phyloP scores from a whole-genome alignment of 768 basidiomycete species.

The Lactifluus echinatus region DNA sequence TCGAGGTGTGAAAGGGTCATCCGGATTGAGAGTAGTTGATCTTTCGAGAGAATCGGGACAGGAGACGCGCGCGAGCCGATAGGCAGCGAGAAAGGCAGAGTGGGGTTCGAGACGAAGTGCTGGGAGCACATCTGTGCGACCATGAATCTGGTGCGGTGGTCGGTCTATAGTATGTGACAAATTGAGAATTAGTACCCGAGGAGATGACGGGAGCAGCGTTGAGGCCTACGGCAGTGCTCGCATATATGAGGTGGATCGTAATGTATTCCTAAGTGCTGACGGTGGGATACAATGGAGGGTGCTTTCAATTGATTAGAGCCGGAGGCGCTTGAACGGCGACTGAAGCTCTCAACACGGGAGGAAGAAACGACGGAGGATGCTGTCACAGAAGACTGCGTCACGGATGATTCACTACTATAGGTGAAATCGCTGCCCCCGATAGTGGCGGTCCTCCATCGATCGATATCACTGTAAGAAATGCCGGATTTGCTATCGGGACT shows the following conservation, averaged over 20 bases:
- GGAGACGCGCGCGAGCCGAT: conserved; percentile 16
- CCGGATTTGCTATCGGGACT: conserved; percentile 14
- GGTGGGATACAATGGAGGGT: neutral
- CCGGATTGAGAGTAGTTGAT: conserved; percentile 4
- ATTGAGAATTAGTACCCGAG: neutral
- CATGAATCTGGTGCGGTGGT: conserved; percentile 16
- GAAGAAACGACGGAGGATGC: conserved; percentile 11
- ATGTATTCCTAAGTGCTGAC: neutral
- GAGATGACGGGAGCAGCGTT: neutral
- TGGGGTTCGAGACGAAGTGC: conserved; percentile 20
- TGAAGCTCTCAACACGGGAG: conserved; percentile 1
- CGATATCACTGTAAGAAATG: conserved; percentile 13
- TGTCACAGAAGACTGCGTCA: conserved; percentile 9
- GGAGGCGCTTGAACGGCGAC: neutral
- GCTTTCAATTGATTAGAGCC: neutral
- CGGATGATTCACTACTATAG: conserved; percentile 16
- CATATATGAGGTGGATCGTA: conserved; percentile 7
- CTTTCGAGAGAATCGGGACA: conserved; percentile 11
- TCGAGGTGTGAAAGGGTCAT: conserved; percentile 1
- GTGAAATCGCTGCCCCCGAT: conserved; percentile 11
- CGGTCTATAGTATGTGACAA: conserved; percentile 1
- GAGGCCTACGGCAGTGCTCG: conserved; percentile 10
- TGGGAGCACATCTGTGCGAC: conserved; percentile 20
- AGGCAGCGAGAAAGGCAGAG: conserved; percentile 20
- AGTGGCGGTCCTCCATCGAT: conserved; percentile 8